Conservation (phyloP, 2,329 filamentous ascomycete genomes). For the Colletotrichum navitas region DNA sequence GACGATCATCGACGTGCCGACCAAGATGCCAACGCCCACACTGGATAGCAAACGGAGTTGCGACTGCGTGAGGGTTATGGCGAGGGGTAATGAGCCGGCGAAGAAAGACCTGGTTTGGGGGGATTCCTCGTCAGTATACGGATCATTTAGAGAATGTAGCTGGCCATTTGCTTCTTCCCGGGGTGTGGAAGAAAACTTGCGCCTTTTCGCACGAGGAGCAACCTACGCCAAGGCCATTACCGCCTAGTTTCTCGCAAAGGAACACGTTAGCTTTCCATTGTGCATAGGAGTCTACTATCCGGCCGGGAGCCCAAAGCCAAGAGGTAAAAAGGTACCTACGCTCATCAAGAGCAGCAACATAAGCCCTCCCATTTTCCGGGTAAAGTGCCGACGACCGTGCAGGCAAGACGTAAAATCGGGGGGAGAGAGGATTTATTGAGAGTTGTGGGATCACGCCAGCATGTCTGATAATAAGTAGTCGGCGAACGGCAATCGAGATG, state of each 20-base stretch:
- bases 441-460: slow-evolving; percentile 31
- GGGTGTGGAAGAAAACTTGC: neutral
- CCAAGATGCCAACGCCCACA: slow-evolving; percentile 91
- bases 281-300: slow-evolving; percentile 1
- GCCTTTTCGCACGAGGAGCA: slow-evolving; percentile 36
- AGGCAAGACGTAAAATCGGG: neutral
- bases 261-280: slow-evolving; percentile 25
- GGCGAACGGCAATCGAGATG: neutral
- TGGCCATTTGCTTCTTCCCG: slow-evolving; percentile 10
- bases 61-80: slow-evolving; percentile 86
- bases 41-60: slow-evolving; percentile 92
- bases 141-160: slow-evolving; percentile 19
- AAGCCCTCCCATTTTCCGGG: slow-evolving; percentile 54
- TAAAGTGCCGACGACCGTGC: slow-evolving; percentile 26
- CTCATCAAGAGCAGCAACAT: slow-evolving; percentile 57
- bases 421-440: slow-evolving; percentile 14
- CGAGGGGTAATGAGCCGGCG: slow-evolving; percentile 89
- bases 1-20: slow-evolving; percentile 94
- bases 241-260: slow-evolving; percentile 52
- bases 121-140: slow-evolving; percentile 22
- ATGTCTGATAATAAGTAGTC: slow-evolving; percentile 26
- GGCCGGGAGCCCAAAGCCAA: slow-evolving; percentile 34
- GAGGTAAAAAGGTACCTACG: slow-evolving; percentile 49
- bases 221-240: slow-evolving; percentile 72
- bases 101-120: slow-evolving; percentile 81